Conservation (phyloP, 78 protist genomes). For the Monocercomonoides exilis region DNA sequence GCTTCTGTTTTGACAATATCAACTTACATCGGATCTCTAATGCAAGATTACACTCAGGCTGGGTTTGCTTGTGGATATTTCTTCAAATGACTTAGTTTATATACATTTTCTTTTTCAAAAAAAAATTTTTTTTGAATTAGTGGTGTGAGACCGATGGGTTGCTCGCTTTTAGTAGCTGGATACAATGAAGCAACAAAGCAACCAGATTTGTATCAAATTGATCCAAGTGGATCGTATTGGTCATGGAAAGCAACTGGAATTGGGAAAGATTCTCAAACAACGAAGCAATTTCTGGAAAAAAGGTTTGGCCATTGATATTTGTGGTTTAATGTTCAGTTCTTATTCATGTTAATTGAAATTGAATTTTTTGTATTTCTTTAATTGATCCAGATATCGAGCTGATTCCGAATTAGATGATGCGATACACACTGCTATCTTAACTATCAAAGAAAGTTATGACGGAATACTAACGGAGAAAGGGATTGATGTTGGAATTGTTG, state of each 20-base stretch:
- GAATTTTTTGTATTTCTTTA: no score
- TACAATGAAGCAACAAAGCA: constrained; percentile 34
- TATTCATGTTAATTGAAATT: no score
- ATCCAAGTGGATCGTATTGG: constrained; percentile 90
- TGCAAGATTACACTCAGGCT: constrained; percentile 98
- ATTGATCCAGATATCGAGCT: no score
- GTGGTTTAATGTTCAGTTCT: no score
- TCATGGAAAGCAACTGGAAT: constrained; percentile 99
- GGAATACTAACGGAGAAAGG: constrained; percentile 69
- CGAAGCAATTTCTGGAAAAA: constrained; percentile 93
- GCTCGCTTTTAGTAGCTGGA: constrained; percentile 90
- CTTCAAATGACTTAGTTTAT: no score
- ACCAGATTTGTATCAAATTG: constrained; percentile 38
- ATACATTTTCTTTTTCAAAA: no score
- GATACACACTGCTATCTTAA: constrained; percentile 87
- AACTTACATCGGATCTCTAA: constrained; percentile 82
- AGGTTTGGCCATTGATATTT: no score
- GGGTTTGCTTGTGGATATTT: no score
- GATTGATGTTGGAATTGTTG: constrained; percentile 83
- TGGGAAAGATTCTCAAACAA: constrained; percentile 83
- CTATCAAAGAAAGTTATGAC: constrained; percentile 85
- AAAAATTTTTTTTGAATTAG: constrained; percentile 22
- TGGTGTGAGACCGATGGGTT: constrained; percentile 99
- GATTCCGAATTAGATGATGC: constrained; percentile 95
- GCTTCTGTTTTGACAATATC: constrained; percentile 75